A percentile compares a stretch with the other conserved stretches of the same genome.
Conservation (phyloP, 257 asterid genomes). For the Solanum microdontum region DNA sequence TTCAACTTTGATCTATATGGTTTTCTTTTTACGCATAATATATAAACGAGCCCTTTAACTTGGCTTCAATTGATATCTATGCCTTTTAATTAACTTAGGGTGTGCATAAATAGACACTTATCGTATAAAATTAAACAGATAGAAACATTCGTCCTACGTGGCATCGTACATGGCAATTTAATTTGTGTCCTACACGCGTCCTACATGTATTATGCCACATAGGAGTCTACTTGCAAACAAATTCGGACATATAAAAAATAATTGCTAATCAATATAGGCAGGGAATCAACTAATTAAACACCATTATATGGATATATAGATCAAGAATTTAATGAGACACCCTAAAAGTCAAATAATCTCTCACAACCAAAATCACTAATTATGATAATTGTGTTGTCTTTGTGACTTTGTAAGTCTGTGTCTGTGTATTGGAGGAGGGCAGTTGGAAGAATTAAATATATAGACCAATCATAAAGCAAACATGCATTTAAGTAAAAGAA, state of each 20-base stretch:
- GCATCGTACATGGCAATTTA: too few species aligned
- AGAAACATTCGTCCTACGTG: too few species aligned
- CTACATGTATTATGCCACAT: background rate
- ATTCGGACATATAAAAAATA: background rate
- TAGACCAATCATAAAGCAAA: background rate
- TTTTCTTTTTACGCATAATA: accelerated
- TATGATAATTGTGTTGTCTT: background rate
- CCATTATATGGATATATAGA: background rate
- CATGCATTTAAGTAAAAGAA: background rate
- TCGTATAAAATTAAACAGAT: too few species aligned
- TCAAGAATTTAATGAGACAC: background rate
- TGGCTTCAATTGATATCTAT: background rate
- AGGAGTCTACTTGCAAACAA: background rate
- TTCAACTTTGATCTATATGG: background rate
- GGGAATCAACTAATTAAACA: background rate
- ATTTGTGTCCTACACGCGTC: background rate
- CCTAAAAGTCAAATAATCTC: background rate
- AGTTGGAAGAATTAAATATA: background rate
- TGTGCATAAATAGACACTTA: background rate
- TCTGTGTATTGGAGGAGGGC: background rate
- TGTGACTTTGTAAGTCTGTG: background rate
- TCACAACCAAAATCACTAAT: background rate
- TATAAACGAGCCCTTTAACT: background rate
- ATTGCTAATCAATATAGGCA: background rate
- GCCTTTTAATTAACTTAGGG: accelerated